These are phyloP conservation scores for Scalesia atractyloides DNA, from an alignment of 129 eudicot genomes.

Conservation along the genomic window DNA sequence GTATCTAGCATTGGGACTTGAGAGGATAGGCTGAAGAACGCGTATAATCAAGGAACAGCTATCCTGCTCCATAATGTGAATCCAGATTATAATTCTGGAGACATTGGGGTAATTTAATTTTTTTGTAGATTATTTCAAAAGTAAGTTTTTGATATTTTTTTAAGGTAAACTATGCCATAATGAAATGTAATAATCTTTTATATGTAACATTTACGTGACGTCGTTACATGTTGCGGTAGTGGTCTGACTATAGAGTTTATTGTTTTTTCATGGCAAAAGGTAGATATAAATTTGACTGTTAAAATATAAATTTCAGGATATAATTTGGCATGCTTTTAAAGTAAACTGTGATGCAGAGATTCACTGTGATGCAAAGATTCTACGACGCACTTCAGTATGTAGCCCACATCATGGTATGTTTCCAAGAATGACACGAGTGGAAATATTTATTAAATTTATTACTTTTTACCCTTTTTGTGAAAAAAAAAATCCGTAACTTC, in stretches of 20 bases:
- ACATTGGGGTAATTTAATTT: constrained; percentile 60
- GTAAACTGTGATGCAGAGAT: constrained; percentile 66
- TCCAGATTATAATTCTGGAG: constrained; percentile 65
- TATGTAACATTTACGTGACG: not conserved
- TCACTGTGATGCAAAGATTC: constrained; percentile 62
- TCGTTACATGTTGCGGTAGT: not conserved
- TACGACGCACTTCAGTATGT: constrained; percentile 54
- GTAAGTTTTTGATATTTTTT: not conserved
- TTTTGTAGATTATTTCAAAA: not conserved
- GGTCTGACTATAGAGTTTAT: not conserved
- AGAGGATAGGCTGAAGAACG: constrained; percentile 51
- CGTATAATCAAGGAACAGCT: constrained; percentile 56
- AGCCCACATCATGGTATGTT: constrained; percentile 66
- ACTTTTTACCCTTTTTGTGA: not conserved
- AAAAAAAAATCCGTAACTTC: constrained; percentile 16
- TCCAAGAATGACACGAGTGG: not conserved
- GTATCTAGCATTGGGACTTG: constrained; percentile 70
- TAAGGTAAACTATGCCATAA: not conserved
- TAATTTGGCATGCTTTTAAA: constrained; percentile 61
- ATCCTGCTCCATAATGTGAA: constrained; percentile 68
- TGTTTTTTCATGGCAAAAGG: not conserved
- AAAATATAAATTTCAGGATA: constrained; percentile 46
- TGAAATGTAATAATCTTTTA: not conserved
- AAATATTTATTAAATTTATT: not conserved
- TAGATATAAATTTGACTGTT: constrained; percentile 4